Conservation (phyloP, 257 asterid species). For the Solanum dulcamara region DNA sequence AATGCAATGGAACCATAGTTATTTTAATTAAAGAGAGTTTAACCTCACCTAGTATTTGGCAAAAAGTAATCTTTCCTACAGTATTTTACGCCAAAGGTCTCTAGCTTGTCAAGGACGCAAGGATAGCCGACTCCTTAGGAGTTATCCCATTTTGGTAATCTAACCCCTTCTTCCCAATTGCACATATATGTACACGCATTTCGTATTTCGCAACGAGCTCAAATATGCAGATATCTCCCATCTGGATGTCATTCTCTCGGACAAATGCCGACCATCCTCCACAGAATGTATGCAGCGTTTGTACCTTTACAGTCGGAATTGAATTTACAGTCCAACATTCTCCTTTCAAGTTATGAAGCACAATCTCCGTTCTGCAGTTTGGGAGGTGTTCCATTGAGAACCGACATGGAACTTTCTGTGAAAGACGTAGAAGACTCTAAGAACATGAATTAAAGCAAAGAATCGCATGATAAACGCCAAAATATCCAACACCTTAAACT, state of each 20-base stretch:
- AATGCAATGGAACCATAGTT: neutral
- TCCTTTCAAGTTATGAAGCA: constrained; percentile 63
- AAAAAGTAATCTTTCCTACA: neutral
- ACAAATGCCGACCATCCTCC: constrained; percentile 99
- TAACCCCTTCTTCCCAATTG: constrained; percentile 45
- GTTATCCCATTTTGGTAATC: constrained; percentile 25
- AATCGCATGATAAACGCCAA: neutral
- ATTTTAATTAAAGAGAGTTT: neutral
- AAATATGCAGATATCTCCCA: constrained; percentile 94
- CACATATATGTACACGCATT: constrained; percentile 79
- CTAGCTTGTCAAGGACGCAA: constrained; percentile 1
- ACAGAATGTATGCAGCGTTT: constrained; percentile 77
- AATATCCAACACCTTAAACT: neutral
- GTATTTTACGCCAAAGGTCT: neutral
- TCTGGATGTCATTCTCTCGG: constrained; percentile 67
- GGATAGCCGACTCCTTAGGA: constrained; percentile 4
- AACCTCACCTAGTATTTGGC: neutral
- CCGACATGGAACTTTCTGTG: constrained; percentile 78
- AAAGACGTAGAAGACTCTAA: constrained; percentile 5
- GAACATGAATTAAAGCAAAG: constrained; percentile 3
- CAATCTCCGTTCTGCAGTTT: constrained; percentile 54
- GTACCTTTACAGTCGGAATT: constrained; percentile 72
- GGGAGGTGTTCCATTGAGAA: constrained; percentile 81
- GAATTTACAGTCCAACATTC: constrained; percentile 85
- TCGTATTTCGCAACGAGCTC: constrained; percentile 71